Evolutionary conservation across 2,329 filamentous ascomycete genomes (phyloP).

Genomic region (Lachnellula hyalina): DNA sequence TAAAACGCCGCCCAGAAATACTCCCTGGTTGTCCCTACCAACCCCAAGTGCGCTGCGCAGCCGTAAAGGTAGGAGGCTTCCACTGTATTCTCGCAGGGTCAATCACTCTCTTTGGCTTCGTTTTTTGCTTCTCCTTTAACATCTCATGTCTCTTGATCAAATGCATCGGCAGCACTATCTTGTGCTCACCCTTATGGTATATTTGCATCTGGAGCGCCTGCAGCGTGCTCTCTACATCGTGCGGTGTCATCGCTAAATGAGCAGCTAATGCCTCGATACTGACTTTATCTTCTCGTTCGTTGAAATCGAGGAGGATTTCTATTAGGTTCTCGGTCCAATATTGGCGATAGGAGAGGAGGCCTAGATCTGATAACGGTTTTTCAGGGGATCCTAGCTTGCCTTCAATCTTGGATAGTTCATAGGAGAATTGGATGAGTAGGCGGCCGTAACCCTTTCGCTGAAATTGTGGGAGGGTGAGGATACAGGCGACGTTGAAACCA

Average conservation of each 20-base stretch:
- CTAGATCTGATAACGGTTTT: slow-evolving; percentile 91
- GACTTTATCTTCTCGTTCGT: slow-evolving; percentile 63
- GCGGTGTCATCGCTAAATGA: slow-evolving; percentile 88
- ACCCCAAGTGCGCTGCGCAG: slow-evolving; percentile 87
- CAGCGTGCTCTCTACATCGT: slow-evolving; percentile 90
- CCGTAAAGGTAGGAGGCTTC: slow-evolving; percentile 94
- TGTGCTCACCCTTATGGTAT: slow-evolving; percentile 94
- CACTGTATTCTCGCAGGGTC: slow-evolving; percentile 77
- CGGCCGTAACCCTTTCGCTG: slow-evolving; percentile 92
- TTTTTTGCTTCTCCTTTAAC: slow-evolving; percentile 72
- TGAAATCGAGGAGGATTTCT: slow-evolving; percentile 72
- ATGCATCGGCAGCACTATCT: slow-evolving; percentile 85
- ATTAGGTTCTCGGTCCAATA: slow-evolving; percentile 97
- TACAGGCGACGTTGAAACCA: slow-evolving; percentile 97
- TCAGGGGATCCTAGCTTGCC: slow-evolving; percentile 93
- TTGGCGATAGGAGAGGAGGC: slow-evolving; percentile 87
- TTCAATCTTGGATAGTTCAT: slow-evolving; percentile 93
- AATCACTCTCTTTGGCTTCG: slow-evolving; percentile 71
- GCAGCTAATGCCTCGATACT: slow-evolving; percentile 82
- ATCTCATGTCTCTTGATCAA: slow-evolving; percentile 61
- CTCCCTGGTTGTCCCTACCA: slow-evolving; percentile 52
- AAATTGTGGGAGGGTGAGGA: slow-evolving; percentile 91
- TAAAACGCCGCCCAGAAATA: too few species aligned
- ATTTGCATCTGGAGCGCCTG: slow-evolving; percentile 93
- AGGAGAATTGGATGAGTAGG: slow-evolving; percentile 93